phyloP scores from a whole-genome alignment of 495 filamentous ascomycete species.

The Aspergillus baeticus region DNA sequence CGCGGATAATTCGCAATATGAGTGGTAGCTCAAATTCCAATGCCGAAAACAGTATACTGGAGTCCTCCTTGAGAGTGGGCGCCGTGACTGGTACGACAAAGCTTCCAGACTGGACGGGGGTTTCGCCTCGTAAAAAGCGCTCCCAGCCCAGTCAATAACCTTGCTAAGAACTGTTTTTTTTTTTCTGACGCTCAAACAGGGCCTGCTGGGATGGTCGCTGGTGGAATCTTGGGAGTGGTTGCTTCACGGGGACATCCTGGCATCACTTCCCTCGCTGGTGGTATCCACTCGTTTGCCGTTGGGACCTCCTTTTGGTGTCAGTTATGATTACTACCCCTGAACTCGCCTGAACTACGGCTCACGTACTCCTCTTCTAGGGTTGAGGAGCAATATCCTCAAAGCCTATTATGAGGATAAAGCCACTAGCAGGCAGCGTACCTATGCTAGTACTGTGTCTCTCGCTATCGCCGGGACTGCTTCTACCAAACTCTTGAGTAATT shows the following conservation, averaged over 20 bases:
- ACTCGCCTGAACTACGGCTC: background rate
- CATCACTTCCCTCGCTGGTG: conserved; percentile 69
- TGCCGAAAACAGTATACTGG: conserved; percentile 26
- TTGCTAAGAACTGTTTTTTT: too few species aligned
- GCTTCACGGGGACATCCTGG: conserved; percentile 61
- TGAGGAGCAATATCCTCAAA: conserved; percentile 40
- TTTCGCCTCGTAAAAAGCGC: background rate
- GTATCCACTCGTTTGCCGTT: conserved; percentile 76
- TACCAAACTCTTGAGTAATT: conserved; percentile 63
- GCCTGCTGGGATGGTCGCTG: conserved; percentile 66
- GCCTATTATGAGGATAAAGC: conserved; percentile 48
- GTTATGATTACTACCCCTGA: conserved; percentile 18
- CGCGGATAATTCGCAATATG: conserved; percentile 28
- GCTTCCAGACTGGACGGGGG: background rate
- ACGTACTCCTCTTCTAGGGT: conserved; percentile 28
- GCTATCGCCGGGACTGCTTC: conserved; percentile 63
- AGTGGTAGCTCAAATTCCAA: conserved; percentile 19
- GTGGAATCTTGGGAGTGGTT: conserved; percentile 66
- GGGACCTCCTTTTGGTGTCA: conserved; percentile 77
- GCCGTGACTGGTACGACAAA: conserved; percentile 49
- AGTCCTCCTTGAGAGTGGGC: conserved; percentile 49
- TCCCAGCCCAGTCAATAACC: too few species aligned
- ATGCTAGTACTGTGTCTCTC: conserved; percentile 67
- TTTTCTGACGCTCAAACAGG: conserved; percentile 43
- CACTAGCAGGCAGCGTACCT: conserved; percentile 52